Conservation (phyloP, 768 basidiomycete genomes). For the Tricholoma matsutake region DNA sequence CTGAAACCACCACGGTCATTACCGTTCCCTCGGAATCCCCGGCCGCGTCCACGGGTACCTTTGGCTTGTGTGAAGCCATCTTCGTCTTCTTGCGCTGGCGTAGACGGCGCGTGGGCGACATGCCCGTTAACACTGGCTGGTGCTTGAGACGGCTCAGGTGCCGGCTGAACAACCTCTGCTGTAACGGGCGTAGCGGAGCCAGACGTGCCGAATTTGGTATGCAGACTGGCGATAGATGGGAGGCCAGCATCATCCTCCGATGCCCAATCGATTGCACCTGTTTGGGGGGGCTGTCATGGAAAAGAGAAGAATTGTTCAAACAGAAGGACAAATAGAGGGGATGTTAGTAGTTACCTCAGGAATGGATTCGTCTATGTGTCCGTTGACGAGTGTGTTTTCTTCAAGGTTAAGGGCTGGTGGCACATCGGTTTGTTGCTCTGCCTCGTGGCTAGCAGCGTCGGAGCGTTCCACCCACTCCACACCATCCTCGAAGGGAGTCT, state of each 20-base stretch:
- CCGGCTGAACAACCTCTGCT: slow-evolving; percentile 20
- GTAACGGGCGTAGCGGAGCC: slow-evolving; percentile 63
- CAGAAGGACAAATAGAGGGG: background rate
- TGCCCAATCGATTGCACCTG: slow-evolving; percentile 72
- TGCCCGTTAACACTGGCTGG: slow-evolving; percentile 28
- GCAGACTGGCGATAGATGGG: slow-evolving; percentile 73
- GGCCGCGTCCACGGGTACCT: slow-evolving; percentile 49
- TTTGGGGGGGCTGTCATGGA: slow-evolving; percentile 12
- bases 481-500: slow-evolving; percentile 45
- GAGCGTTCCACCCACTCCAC: slow-evolving; percentile 57
- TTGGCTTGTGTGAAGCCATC: slow-evolving; percentile 61
- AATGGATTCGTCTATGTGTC: slow-evolving; percentile 10
- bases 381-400: slow-evolving; percentile 11
- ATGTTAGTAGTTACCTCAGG: slow-evolving; percentile 10
- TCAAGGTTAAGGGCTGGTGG: slow-evolving; percentile 11
- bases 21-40: slow-evolving; percentile 31
- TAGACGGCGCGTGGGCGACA: slow-evolving; percentile 18
- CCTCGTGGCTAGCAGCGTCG: slow-evolving; percentile 31
- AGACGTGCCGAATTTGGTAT: slow-evolving; percentile 74
- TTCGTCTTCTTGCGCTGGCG: slow-evolving; percentile 39
- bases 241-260: slow-evolving; percentile 76
- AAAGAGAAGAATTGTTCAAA: background rate
- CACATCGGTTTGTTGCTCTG: slow-evolving; percentile 18
- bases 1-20: slow-evolving; percentile 27
- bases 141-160: slow-evolving; percentile 19